Base-by-base conservation (phyloP, 139 green algal species). In the Edaphochlamys debaryana region DNA sequence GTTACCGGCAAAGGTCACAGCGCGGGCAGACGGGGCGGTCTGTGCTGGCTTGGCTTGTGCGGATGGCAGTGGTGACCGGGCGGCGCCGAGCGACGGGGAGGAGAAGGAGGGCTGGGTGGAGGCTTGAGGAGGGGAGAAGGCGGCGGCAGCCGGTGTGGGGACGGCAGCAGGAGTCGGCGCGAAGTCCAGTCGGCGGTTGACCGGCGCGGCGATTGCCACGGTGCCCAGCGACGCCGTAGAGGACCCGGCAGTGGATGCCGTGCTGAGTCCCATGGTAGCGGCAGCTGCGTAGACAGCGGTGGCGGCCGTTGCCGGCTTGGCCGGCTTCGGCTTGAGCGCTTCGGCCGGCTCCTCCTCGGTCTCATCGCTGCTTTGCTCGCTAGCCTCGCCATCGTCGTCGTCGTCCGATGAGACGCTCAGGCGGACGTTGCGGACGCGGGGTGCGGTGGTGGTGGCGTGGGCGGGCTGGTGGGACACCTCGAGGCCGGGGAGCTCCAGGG, bases 381-480 rank as follows among this genome's bases (percentile, higher is more conserved):
- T n/a, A n/a, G n/a, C n/a, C 45, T 9, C 11, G 45, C 6, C 70
- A 23, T 66, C 70, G 6, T 37, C 71, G 9, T 79, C 71, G 6
- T 79, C 71, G 23, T 79, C 71, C 8, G 71, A 79, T 29, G 71
- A 79, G 11, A 79, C 34, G 19, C 52, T 68, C 32, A 79, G 54
- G 30, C 71, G 50, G 4, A 79, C 32, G 22, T 34, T 52, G 1
- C 71, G 71, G 19, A 8, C 13, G 19, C 70, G 45, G 32, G 41
- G 0, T 9, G 45, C 37, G 42, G n/a, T 11, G 8, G 45, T 9
- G 22, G 38, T 30, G 3, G 7, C 2, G 15, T 2, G 56, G 56
- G 17, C 8, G 42, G 42, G 42, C 27, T 2, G 22, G 17, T 29
- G 69, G 34, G 3, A 11, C 60, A 15, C 60, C 60, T 60, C 29